Conservation (phyloP, 306 rosid genomes). For the Cicer pinnatifidum region DNA sequence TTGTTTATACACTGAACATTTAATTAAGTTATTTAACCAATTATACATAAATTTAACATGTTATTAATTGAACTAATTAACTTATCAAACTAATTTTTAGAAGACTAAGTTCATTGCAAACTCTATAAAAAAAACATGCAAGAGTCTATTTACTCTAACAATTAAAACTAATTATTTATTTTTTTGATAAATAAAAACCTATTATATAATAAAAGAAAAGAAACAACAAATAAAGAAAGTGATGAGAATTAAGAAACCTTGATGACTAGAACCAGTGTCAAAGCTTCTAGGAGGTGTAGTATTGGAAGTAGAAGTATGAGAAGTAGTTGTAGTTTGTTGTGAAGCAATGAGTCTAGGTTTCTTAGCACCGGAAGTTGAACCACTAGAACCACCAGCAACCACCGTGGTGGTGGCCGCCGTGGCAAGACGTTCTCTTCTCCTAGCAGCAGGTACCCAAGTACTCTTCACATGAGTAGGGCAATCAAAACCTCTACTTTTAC, state of each 20-base stretch:
- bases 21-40: too few relatives aligned
- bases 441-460: slow-evolving; percentile 93
- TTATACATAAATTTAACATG: neutral
- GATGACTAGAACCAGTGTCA: slow-evolving; percentile 91
- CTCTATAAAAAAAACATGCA: neutral
- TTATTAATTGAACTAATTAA: neutral
- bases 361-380: slow-evolving; percentile 73
- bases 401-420: slow-evolving; percentile 42
- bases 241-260: slow-evolving; percentile 54
- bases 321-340: slow-evolving; percentile 75
- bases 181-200: too few relatives aligned
- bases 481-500: slow-evolving; percentile 88
- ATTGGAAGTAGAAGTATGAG: slow-evolving; percentile 90
- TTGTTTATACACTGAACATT: too few relatives aligned
- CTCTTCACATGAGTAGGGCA: slow-evolving; percentile 93
- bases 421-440: slow-evolving; percentile 73
- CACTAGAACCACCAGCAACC: slow-evolving; percentile 65
- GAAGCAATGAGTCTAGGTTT: slow-evolving; percentile 80
- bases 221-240: neutral
- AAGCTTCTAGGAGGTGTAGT: slow-evolving; percentile 96
- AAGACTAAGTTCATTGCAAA: neutral
- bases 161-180: too few relatives aligned
- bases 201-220: too few relatives aligned
- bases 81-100: neutral
- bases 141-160: too few relatives aligned